Conservation (phyloP, 306 rosid genomes). For the Carpinus fangiana region DNA sequence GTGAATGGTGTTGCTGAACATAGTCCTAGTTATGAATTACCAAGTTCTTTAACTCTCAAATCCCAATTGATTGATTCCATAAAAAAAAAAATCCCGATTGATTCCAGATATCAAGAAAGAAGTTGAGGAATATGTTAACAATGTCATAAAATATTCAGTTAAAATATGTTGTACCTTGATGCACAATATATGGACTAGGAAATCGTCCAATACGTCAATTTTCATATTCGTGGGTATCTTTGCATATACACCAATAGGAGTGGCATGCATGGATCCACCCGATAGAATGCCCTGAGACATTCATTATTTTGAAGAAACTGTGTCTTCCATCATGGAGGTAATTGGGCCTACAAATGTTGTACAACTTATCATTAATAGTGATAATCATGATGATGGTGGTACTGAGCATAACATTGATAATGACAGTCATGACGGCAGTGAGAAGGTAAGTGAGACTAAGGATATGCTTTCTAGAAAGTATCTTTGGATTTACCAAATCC, state of each 20-base stretch:
- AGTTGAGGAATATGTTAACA: not conserved
- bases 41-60: not conserved
- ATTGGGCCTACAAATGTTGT: not conserved
- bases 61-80: too few species aligned
- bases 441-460: too few species aligned
- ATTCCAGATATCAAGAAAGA: not conserved
- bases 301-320: not conserved
- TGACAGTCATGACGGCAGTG: not conserved
- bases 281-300: fast-evolving
- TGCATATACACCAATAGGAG: not conserved
- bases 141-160: not conserved
- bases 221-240: not conserved
- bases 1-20: not conserved
- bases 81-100: too few species aligned
- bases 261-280: not conserved
- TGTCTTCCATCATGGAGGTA: not conserved
- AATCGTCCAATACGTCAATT: too few species aligned
- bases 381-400: not conserved
- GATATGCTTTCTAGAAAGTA: not conserved
- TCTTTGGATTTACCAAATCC: not conserved
- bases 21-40: not conserved
- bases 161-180: not conserved
- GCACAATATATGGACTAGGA: too few species aligned
- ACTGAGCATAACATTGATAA: not conserved
- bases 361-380: not conserved